phyloP scores from a whole-genome alignment of 768 basidiomycete genomes.

The Pulveroboletus frians region DNA sequence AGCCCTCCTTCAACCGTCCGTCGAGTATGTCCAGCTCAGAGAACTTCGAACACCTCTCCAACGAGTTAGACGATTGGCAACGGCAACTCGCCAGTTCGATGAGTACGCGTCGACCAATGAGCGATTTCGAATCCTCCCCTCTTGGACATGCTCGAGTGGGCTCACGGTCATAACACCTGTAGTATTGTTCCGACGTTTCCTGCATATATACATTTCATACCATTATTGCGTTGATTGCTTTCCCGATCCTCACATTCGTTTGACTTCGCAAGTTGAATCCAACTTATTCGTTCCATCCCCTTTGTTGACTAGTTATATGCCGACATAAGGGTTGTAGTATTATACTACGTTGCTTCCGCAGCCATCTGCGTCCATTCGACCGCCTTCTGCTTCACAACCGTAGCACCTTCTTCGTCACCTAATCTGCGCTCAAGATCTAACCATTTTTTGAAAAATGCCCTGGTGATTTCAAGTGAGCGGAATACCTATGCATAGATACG shows the following conservation, averaged over 20 bases:
- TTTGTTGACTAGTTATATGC: conserved; percentile 29
- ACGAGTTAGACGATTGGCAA: conserved; percentile 83
- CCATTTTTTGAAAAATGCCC: conserved; percentile 98
- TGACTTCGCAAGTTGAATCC: conserved; percentile 43
- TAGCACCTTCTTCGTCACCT: conserved; percentile 82
- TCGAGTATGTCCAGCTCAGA: conserved; percentile 80
- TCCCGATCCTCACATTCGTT: conserved; percentile 47
- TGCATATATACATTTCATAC: conserved; percentile 35
- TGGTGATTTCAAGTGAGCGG: conserved; percentile 28
- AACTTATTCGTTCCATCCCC: conserved; percentile 28
- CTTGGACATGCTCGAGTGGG: conserved; percentile 53
- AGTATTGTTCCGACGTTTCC: conserved; percentile 15
- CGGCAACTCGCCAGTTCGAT: conserved; percentile 77
- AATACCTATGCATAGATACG: background rate
- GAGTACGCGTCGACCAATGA: conserved; percentile 65
- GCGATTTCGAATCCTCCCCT: conserved; percentile 62
- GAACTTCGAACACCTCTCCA: conserved; percentile 76
- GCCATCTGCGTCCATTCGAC: conserved; percentile 84
- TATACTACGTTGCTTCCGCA: conserved; percentile 16
- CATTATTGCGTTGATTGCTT: conserved; percentile 35
- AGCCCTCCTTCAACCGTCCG: conserved; percentile 64
- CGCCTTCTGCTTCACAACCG: conserved; percentile 80
- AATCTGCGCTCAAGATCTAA: conserved; percentile 78
- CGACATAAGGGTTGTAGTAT: conserved; percentile 19
- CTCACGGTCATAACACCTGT: conserved; percentile 44